Conservation (phyloP, 2,329 filamentous ascomycete genomes). For the Pseudogymnoascus sp. region DNA sequence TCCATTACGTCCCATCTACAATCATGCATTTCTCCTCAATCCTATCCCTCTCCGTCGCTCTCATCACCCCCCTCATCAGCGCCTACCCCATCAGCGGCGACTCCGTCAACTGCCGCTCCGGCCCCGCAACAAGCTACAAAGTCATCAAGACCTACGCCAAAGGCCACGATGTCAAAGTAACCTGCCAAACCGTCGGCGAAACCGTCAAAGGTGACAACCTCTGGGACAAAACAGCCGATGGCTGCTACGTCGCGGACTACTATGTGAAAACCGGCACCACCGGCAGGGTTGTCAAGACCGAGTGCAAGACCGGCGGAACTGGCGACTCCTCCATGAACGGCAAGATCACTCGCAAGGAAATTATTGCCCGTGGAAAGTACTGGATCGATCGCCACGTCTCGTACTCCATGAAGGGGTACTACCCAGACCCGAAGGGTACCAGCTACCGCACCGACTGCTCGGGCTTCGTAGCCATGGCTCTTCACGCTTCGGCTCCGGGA, state of each 20-base stretch:
- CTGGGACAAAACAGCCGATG: slow-evolving; percentile 15
- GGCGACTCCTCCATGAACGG: not conserved
- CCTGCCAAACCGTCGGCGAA: slow-evolving; percentile 13
- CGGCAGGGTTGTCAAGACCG: not conserved
- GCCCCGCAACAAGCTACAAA: slow-evolving; percentile 7
- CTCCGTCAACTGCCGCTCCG: slow-evolving; percentile 5
- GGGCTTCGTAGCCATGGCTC: not conserved
- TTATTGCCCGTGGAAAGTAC: not conserved
- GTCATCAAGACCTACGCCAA: slow-evolving; percentile 13
- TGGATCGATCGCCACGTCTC: not conserved
- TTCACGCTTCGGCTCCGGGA: not conserved
- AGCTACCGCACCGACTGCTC: slow-evolving; percentile 5
- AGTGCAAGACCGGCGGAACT: not conserved
- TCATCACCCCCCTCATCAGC: not conserved
- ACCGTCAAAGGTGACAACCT: slow-evolving; percentile 12
- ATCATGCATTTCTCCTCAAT: not conserved
- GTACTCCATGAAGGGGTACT: not conserved
- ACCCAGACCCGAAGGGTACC: not conserved
- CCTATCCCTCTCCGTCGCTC: not conserved
- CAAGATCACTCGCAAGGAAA: slow-evolving; percentile 7
- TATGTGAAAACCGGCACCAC: slow-evolving; percentile 13
- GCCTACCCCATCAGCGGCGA: slow-evolving; percentile 8
- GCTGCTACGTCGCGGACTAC: slow-evolving; percentile 15
- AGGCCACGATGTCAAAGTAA: slow-evolving; percentile 12
- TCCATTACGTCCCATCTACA: not conserved